Conservation (phyloP, 2,329 filamentous ascomycete species). For the Camptophora hylomeconis region DNA sequence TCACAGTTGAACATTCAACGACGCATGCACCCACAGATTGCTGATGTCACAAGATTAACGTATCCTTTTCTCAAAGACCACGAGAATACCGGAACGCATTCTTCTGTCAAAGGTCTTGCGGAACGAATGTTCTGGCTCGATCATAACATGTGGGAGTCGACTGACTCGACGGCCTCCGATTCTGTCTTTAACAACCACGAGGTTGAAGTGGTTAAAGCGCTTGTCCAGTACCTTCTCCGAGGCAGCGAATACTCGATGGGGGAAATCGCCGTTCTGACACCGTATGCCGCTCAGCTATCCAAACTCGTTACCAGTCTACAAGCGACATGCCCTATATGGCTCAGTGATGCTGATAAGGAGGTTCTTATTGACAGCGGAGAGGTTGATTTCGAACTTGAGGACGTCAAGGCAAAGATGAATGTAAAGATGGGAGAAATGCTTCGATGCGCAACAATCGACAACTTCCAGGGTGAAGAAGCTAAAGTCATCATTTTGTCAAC, state of each 20-base stretch:
- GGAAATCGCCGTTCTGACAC: conserved; percentile 23
- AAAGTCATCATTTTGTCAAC: conserved; percentile 22
- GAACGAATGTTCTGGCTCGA: conserved; percentile 21
- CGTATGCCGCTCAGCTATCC: conserved; percentile 20
- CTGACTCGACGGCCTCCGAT: conserved; percentile 4
- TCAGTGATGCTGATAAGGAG: conserved; percentile 19
- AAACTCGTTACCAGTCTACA: conserved; percentile 15
- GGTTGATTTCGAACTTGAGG: conserved; percentile 11
- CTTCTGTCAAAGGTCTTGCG: conserved; percentile 16
- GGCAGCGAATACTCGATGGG: conserved; percentile 17
- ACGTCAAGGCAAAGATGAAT: conserved; percentile 9
- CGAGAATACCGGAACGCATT: conserved; percentile 7
- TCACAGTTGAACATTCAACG: conserved; percentile 19
- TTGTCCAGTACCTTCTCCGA: conserved; percentile 19
- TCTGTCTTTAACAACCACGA: conserved; percentile 20
- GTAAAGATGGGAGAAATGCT: conserved; percentile 18
- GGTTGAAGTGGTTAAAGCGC: conserved; percentile 18
- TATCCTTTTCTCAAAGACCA: conserved; percentile 20
- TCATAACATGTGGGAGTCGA: conserved; percentile 18
- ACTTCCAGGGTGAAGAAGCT: conserved; percentile 25
- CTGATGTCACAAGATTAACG: conserved; percentile 17
- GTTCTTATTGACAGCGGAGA: conserved; percentile 16
- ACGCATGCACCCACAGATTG: conserved; percentile 22
- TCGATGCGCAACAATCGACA: conserved; percentile 20
- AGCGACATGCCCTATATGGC: conserved; percentile 18